Evolutionary conservation across 1,139 yeast species (phyloP).

Genomic region (Suhomyces maxii): DNA sequence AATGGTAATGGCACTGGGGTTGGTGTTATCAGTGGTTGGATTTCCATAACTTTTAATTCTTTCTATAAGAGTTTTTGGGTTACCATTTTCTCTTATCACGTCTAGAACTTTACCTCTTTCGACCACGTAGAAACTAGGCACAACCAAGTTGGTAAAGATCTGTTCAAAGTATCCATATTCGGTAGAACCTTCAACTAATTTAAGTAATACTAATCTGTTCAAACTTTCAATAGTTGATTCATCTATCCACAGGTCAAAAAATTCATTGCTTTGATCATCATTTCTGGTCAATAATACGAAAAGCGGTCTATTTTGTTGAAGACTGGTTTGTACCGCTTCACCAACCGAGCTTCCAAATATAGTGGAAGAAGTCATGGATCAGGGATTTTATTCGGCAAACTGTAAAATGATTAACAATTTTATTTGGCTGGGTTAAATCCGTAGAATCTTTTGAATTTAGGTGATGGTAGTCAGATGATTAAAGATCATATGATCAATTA

Average conservation of each 20-base stretch:
- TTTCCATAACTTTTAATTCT: slow-evolving; percentile 1
- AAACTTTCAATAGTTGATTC: slow-evolving; percentile 11
- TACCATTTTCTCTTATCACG: slow-evolving; percentile 31
- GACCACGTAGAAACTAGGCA: slow-evolving; percentile 53
- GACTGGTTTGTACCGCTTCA: slow-evolving; percentile 42
- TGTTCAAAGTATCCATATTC: slow-evolving; percentile 53
- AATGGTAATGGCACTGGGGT: not conserved
- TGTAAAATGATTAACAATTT: too few species aligned
- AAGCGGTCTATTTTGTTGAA: slow-evolving; percentile 36
- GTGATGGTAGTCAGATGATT: slow-evolving; percentile 1
- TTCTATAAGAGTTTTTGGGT: slow-evolving; percentile 14
- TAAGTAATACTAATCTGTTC: slow-evolving; percentile 40
- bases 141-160: slow-evolving; percentile 44
- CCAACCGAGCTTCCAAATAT: slow-evolving; percentile 34
- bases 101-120: slow-evolving; percentile 47
- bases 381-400: not conserved
- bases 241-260: slow-evolving; percentile 5
- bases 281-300: slow-evolving; percentile 39
- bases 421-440: too few species aligned
- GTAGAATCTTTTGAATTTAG: not conserved
- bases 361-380: not conserved
- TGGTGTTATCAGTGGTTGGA: not conserved
- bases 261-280: slow-evolving; percentile 10
- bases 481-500: not conserved
- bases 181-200: slow-evolving; percentile 41